Base-by-base conservation (phyloP, 768 basidiomycete genomes). In the Hypsizygus marmoreus region DNA sequence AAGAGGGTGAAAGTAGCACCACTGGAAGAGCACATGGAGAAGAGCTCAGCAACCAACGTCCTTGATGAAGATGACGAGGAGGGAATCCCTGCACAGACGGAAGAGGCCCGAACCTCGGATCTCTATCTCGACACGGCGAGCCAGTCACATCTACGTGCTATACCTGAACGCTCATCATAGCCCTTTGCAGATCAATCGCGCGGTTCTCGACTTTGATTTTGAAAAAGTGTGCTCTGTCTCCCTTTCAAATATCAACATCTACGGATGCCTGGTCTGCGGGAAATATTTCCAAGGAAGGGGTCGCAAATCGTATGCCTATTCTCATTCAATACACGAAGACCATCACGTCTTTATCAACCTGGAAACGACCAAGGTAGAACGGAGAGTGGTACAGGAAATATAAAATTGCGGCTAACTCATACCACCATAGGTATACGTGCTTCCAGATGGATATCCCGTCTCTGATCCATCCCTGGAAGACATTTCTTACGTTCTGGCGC, bases 271-370 rank as follows among this genome's bases (percentile, higher is more conserved):
- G 42, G 95, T 98, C 12, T 95, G 92, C 63, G 97, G 97, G 44
- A 98, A 97, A 72, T 99, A 97, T 66, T 98, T 97, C 63, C 95
- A 98, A 75, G 97, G 97, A 19, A 77, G 97, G 59, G 95, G 97
- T 26, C 85, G 87, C 53, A 91, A 79, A 34, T 93, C 93, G 45
- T 94, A 93, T 63, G 97, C 97, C 17, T 99, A 97, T 67, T 82
- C 93, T 12, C 97, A 99, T 69, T 89, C 94, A 35, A 95, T 99
- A 52, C 91, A 95, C 59, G 93, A 98, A 49, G 95, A 97, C 67
- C 95, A 99, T 63, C 94, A 98, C 60, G 97, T 98, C 45, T 99
- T 94, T 76, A 90, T 99, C 59, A 94, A 98, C 67, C 77, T 98
- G 24, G 87, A 90, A 58, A 91, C 93, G 4, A 84, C 89, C 47